A percentile compares a stretch with the other conserved stretches of the same genome.
phyloP scores from a whole-genome alignment of 2,329 filamentous ascomycete species.

The Colletotrichum cordylinicola region DNA sequence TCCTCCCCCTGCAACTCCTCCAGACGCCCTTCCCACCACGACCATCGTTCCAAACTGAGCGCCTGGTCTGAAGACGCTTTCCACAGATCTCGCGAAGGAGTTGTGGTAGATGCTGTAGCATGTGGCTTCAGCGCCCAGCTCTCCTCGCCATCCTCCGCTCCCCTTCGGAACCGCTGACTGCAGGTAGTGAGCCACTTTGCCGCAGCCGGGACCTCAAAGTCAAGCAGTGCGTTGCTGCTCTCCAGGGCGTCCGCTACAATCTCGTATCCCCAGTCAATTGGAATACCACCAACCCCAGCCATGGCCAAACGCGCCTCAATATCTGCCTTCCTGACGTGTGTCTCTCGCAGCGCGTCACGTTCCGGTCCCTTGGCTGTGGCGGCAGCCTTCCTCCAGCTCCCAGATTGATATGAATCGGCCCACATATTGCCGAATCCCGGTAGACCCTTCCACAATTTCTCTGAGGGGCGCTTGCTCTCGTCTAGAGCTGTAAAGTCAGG shows the following conservation, averaged over 20 bases:
- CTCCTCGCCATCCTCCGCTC: neutral
- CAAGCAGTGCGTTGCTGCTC: neutral
- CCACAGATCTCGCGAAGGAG: neutral
- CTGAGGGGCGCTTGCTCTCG: neutral
- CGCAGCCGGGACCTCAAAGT: neutral
- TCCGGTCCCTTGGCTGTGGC: fast-evolving
- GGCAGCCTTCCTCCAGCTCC: neutral
- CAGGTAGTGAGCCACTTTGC: neutral
- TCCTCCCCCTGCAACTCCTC: neutral
- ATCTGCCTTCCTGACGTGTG: neutral
- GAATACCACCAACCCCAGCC: neutral
- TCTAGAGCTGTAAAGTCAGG: neutral
- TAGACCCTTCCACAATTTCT: neutral
- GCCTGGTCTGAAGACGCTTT: neutral
- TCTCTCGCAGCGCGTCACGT: neutral
- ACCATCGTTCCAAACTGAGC: neutral
- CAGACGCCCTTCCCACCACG: neutral
- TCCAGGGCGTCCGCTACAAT: neutral
- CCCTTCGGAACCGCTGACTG: neutral
- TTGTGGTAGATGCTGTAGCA: fast-evolving
- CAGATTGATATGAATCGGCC: neutral
- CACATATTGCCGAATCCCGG: neutral
- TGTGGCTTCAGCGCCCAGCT: neutral
- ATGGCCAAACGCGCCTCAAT: neutral
- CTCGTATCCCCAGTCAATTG: neutral